Base-by-base conservation (phyloP, 2,329 filamentous ascomycete species). In the Magnaporthiopsis incrustans region DNA sequence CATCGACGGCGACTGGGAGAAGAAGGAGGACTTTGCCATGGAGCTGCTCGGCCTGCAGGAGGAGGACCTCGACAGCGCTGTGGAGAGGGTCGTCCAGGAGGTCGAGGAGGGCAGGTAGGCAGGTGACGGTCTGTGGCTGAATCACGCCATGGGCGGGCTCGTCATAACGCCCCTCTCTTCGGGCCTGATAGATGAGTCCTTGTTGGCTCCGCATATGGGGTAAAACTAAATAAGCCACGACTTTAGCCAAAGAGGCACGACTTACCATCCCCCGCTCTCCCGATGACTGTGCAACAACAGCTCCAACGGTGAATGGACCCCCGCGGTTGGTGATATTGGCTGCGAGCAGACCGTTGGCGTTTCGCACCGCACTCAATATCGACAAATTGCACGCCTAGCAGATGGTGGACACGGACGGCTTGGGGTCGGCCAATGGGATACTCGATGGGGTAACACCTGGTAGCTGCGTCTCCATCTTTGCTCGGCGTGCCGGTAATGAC, bases 1-100 rank as follows among this genome's bases (percentile, higher is more conserved):
- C 0, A 66, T 82, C 0, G 77, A 82, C 59, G 79, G 80, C 0
- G 77, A 82, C 64, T 83, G 81, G 80, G 79, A 78, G 22, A 69
- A 68, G 63, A 74, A 75, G 50, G 72, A 76, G 2, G 78, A 73
- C 0, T 82, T 79, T 64, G 76, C 79, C 2, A 82, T 82, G 80
- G 74, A 78, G 7, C 66, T 79, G 58, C 70, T 83, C 62, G 79
- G 75, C 0, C 67, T 82, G 4, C 66, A 79, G 69, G 76, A 82
- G 61, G 79, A 83, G 71, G 73, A 78, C 61, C 68, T 82, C 8
- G 78, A 82, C 27, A 66, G 72, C 15, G 76, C 78, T 5, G 72
- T 82, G 3, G 72, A 78, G 6, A 73, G 79, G 8, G 71, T 71
- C 18, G 61, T 65, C 58, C 57, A 50, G 10, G 58, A 61, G 22